A percentile compares a stretch with the other conserved stretches of the same genome.
phyloP scores from a whole-genome alignment of 1,284 basidiomycete genomes.

The Cryptococcus sp. region DNA sequence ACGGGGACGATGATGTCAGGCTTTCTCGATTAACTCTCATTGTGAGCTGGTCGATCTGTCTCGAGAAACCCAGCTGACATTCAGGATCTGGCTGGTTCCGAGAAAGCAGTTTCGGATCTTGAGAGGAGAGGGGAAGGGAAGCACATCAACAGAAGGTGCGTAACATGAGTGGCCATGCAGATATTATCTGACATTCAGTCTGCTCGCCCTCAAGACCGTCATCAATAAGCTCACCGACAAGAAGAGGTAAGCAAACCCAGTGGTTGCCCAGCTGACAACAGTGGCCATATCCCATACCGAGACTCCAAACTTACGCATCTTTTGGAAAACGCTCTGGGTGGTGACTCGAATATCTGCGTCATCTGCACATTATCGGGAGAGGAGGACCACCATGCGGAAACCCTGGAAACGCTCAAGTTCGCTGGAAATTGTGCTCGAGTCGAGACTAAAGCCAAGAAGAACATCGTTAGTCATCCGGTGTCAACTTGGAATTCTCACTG shows the following conservation, averaged over 20 bases:
- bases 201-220: conserved; percentile 54
- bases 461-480: conserved; percentile 42
- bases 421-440: conserved; percentile 56
- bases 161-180: neutral
- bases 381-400: conserved; percentile 53
- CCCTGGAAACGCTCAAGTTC: conserved; percentile 56
- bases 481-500: neutral
- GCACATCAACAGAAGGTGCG: conserved; percentile 55
- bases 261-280: neutral
- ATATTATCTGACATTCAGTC: conserved; percentile 24
- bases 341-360: conserved; percentile 56
- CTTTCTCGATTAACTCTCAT: conserved; percentile 31
- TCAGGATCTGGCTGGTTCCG: conserved; percentile 55
- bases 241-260: conserved; percentile 22
- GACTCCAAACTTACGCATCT: conserved; percentile 55
- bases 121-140: conserved; percentile 56
- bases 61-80: neutral
- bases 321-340: conserved; percentile 55
- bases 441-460: conserved; percentile 55
- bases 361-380: conserved; percentile 54
- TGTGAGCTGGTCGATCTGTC: conserved; percentile 16
- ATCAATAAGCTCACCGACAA: conserved; percentile 56
- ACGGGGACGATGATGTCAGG: conserved; percentile 38
- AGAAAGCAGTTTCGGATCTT: conserved; percentile 54
- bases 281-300: conserved; percentile 54